Base-by-base conservation (phyloP, 2,329 filamentous ascomycete genomes). In the Escovopsis sp. region DNA sequence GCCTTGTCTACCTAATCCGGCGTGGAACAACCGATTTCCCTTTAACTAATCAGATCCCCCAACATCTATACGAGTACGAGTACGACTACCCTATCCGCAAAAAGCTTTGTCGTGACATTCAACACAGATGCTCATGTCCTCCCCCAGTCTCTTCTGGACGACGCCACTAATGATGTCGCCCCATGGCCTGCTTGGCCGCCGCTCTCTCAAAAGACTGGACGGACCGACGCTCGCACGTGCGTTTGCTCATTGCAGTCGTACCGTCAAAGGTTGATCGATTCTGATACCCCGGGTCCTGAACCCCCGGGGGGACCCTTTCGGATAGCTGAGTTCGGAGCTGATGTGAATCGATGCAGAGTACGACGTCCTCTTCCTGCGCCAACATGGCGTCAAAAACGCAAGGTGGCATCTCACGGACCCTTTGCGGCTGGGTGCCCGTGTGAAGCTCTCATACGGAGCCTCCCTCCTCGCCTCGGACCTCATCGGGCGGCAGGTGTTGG, bases 401-500 rank as follows among this genome's bases (percentile, higher is more conserved):
- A 61, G 59, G 50, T 64, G 61, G 57, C 61, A 60, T 36, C 56
- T 67, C 30, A 62, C 61, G 2, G 46, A 55, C 1, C 61, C 63
- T 12, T 54, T 67, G 6, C 55, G 55, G 4, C 43, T 53, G 6
- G 55, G 54, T 8, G 43, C 48, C 11, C 53, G 46, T n/a, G 52
- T 66, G 41, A 59, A 53, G 28, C 57, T 66, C 2, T 51, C 51
- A 1, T 65, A 77, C 42, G 65, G 65, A 32, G 73, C 73, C 6
- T 54, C 55, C 0, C 52, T 80, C 10, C 47, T 57, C 0, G 70
- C 73, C 42, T 58, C 62, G 41, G 69, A 76, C 33, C 72, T 87
- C 43, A 80, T 88, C 52, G 82, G 80, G 34, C 73, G 70, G 47
- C 60, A 62, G 35, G 57, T 72, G 4, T 70, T 80, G 47, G 77